A percentile compares a stretch with the other conserved stretches of the same genome.
phyloP scores from a whole-genome alignment of 305 asterid genomes.

The Stenogyne calaminthoides region DNA sequence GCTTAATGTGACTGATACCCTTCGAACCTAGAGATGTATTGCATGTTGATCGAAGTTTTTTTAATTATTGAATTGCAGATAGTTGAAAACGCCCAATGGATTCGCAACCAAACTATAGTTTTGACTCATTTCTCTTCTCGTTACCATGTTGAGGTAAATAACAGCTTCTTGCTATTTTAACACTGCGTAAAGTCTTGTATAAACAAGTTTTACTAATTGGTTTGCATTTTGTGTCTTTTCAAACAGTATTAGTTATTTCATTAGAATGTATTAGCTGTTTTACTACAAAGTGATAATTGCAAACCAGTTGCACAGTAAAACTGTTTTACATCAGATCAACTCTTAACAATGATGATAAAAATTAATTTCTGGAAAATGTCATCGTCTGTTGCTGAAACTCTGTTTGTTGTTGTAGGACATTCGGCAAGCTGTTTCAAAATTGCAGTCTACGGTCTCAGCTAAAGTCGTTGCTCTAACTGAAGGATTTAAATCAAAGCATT shows the following conservation, averaged over 20 bases:
- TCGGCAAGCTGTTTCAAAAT: conserved; percentile 65
- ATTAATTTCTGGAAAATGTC: too few species aligned
- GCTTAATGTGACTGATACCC: not conserved
- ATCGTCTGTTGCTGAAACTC: too few species aligned
- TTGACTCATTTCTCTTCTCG: conserved; percentile 97
- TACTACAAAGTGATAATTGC: too few species aligned
- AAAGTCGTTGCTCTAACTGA: conserved; percentile 86
- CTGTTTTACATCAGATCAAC: too few species aligned
- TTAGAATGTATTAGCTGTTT: too few species aligned
- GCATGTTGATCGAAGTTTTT: not conserved
- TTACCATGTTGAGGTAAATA: conserved; percentile 77
- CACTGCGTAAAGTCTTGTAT: not conserved
- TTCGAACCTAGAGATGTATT: not conserved
- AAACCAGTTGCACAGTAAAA: too few species aligned
- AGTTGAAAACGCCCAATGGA: conserved; percentile 84
- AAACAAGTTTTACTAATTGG: too few species aligned
- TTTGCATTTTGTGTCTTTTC: too few species aligned
- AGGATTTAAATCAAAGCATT: conserved; percentile 81
- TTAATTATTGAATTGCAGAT: conserved; percentile 54
- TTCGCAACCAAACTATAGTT: conserved; percentile 71
- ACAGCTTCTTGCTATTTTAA: not conserved
- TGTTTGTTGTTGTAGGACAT: conserved; percentile 62
- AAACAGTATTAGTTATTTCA: too few species aligned
- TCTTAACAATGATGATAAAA: too few species aligned
- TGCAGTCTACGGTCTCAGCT: conserved; percentile 78